phyloP scores from a whole-genome alignment of 352 stramenopile genomes.

The Globisporangium paroecandrum region DNA sequence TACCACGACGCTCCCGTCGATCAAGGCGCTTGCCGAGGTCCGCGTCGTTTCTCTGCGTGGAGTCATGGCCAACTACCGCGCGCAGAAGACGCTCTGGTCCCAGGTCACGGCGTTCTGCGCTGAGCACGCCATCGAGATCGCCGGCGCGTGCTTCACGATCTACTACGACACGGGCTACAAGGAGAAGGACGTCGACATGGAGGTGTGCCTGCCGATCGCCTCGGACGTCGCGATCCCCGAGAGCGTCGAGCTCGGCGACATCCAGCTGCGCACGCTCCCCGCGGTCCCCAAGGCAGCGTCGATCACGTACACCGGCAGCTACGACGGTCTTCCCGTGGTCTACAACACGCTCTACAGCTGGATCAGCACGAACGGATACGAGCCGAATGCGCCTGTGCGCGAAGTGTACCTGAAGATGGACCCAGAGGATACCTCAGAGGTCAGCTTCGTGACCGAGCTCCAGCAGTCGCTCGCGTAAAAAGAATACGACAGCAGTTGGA shows the following conservation, averaged over 20 bases:
- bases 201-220: constrained; percentile 45
- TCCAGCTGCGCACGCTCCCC: constrained; percentile 25
- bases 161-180: constrained; percentile 37
- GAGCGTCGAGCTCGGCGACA: constrained; percentile 8
- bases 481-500: no score
- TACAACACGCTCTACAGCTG: constrained; percentile 41
- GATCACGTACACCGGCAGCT: constrained; percentile 35
- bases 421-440: constrained; percentile 20
- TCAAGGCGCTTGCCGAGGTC: constrained; percentile 31
- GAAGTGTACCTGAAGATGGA: constrained; percentile 45
- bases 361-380: constrained; percentile 29
- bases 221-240: constrained; percentile 18
- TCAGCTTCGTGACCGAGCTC: constrained; percentile 27
- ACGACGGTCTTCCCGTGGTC: constrained; percentile 18
- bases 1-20: not conserved
- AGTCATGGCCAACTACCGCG: constrained; percentile 43
- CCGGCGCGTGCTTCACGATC: constrained; percentile 33
- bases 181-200: constrained; percentile 43
- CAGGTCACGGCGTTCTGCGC: constrained; percentile 26
- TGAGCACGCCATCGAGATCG: constrained; percentile 19
- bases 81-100: constrained; percentile 36
- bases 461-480: constrained; percentile 26
- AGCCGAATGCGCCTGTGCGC: constrained; percentile 25
- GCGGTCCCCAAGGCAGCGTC: constrained; percentile 25
- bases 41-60: constrained; percentile 36